phyloP scores from a whole-genome alignment of 2,329 filamentous ascomycete species.

The Westerdykella aurantiaca region DNA sequence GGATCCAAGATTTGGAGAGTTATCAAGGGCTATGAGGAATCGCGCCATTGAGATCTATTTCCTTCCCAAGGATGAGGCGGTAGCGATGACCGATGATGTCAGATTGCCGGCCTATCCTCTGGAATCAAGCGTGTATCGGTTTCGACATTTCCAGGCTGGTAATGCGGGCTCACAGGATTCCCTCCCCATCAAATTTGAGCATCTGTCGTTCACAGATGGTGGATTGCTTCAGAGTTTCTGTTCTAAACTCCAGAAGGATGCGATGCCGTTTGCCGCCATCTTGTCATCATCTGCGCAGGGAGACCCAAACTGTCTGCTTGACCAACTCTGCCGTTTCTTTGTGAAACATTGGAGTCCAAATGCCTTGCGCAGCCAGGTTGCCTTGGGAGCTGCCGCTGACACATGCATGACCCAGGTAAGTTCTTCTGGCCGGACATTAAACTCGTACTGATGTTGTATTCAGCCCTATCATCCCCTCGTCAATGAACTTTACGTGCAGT shows the following conservation, averaged over 20 bases:
- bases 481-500: slow-evolving; percentile 40
- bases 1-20: slow-evolving; percentile 84
- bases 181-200: slow-evolving; percentile 27
- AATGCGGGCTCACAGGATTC: slow-evolving; percentile 7
- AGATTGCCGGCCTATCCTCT: slow-evolving; percentile 24
- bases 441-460: no score
- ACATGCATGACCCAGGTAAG: no score
- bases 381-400: not conserved
- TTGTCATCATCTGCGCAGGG: no score
- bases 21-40: slow-evolving; percentile 95
- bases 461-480: slow-evolving; percentile 43
- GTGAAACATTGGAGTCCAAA: not conserved
- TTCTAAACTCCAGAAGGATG: slow-evolving; percentile 13
- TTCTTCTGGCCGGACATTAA: not conserved
- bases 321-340: not conserved
- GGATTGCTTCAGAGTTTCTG: slow-evolving; percentile 23
- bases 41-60: slow-evolving; percentile 86
- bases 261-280: not conserved
- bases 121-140: slow-evolving; percentile 37
- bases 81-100: not conserved
- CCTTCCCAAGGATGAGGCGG: slow-evolving; percentile 13
- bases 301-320: no score
- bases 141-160: slow-evolving; percentile 24
- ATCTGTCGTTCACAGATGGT: slow-evolving; percentile 32
- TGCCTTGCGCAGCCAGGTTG: not conserved